phyloP scores from a whole-genome alignment of 495 filamentous ascomycete species.

The Parathielavia hyrcaniae region DNA sequence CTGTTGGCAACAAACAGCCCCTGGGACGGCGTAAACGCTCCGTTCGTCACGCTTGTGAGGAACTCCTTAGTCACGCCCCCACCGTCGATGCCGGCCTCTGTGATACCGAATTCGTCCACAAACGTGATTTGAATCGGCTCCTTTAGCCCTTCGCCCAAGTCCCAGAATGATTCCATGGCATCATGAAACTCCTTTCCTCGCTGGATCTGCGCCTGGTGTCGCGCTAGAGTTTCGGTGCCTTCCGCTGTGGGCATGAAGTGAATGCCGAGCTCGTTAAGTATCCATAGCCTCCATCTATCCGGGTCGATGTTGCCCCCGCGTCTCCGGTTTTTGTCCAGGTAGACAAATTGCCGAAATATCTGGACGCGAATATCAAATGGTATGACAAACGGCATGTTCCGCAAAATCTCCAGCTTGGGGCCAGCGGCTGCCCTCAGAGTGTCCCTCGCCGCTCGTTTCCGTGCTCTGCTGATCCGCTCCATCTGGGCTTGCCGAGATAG shows the following conservation, averaged over 20 bases:
- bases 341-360: slow-evolving; percentile 89
- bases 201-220: slow-evolving; percentile 75
- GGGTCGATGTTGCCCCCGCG: slow-evolving; percentile 71
- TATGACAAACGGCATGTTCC: slow-evolving; percentile 96
- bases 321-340: slow-evolving; percentile 70
- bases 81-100: slow-evolving; percentile 92
- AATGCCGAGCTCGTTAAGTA: slow-evolving; percentile 41
- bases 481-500: slow-evolving; percentile 35
- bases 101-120: slow-evolving; percentile 78
- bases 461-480: slow-evolving; percentile 49
- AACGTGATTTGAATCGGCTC: slow-evolving; percentile 98
- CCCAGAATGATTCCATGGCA: slow-evolving; percentile 78
- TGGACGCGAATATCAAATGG: slow-evolving; percentile 88
- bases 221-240: slow-evolving; percentile 50
- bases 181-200: slow-evolving; percentile 79
- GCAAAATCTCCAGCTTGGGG: slow-evolving; percentile 80
- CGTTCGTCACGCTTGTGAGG: slow-evolving; percentile 77
- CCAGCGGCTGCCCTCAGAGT: slow-evolving; percentile 68
- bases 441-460: slow-evolving; percentile 57
- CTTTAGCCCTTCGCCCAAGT: slow-evolving; percentile 74
- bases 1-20: slow-evolving; percentile 72
- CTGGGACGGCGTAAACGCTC: slow-evolving; percentile 62
- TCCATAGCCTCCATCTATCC: slow-evolving; percentile 67
- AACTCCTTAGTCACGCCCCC: slow-evolving; percentile 99
- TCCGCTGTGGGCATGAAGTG: slow-evolving; percentile 26